Evolutionary conservation across 768 basidiomycete species (phyloP), one percentile per base, ranked within the genome.

Genomic region (Boletus sp.): DNA sequence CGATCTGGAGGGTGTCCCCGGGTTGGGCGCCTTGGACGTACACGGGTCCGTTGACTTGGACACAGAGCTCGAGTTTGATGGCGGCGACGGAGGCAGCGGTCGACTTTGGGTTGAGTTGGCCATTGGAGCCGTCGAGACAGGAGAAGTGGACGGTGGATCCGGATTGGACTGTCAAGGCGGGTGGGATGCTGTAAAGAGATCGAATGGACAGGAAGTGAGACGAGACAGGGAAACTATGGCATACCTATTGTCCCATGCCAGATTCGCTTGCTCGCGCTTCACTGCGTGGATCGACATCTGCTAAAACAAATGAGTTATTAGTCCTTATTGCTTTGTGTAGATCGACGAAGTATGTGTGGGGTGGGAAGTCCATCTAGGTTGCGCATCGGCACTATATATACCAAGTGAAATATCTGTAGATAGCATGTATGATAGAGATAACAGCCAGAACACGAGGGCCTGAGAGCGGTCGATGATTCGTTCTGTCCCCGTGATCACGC

Each of bases 41-140:
- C 29, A 84, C 74, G 0, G 84, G 85, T 2, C 84, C 85, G 62
- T 80, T 83, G 48, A 86, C 83, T 73, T 83, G 83, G 62, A 81
- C 80, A 37, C 83, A 74, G 47, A 76, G 76, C 4, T 78, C 64
- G 61, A 85, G 75, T 6, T 77, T 71, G 57, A 85, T 67, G 2
- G 76, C 65, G 14, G 68, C 58, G 36, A 85, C 62, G 28, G 74
- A 58, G 1, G 55, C 52, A 3, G 67, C 57, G 17, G 76, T 78
- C 7, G 81, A 80, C 5, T 71, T 56, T 28, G 76, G 64, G 1
- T 75, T 79, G 55, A 86, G 74, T 67, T 86, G 83, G 1, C 82
- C 83, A 59, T 84, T 85, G 28, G 83, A 84, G 2, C 78, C 83
- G 64, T 86, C 83, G n/a, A 84, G 75, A 58, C 84, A 86, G 63